Conservation (phyloP, 2,329 filamentous ascomycete species). For the Arthrobotrys entomopaga region DNA sequence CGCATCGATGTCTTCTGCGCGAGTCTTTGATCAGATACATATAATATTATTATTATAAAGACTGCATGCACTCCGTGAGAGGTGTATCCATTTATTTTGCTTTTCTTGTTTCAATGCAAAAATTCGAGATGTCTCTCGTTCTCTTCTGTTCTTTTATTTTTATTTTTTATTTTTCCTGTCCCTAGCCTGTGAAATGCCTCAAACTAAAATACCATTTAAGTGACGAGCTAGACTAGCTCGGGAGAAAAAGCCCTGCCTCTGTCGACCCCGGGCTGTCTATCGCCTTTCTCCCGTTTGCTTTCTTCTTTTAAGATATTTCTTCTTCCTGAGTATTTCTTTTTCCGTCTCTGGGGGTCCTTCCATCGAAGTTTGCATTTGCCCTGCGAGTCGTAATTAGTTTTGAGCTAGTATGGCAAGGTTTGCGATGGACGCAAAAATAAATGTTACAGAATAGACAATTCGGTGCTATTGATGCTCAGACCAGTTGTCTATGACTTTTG, state of each 20-base stretch:
- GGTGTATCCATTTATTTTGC: not conserved
- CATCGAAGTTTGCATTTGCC: slow-evolving; percentile 52
- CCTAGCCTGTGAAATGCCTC: slow-evolving; percentile 53
- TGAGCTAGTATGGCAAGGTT: slow-evolving; percentile 46
- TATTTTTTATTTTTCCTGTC: slow-evolving; percentile 14
- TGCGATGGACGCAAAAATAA: slow-evolving; percentile 48
- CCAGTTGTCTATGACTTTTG: slow-evolving; percentile 43
- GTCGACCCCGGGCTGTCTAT: slow-evolving; percentile 51
- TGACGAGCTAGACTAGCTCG: slow-evolving; percentile 51
- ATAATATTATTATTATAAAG: slow-evolving; percentile 10
- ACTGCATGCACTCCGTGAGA: too few relatives aligned
- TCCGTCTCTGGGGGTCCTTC: slow-evolving; percentile 40
- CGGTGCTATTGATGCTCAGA: slow-evolving; percentile 51
- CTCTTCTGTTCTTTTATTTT: not conserved
- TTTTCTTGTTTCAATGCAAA: slow-evolving; percentile 14
- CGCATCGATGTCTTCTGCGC: slow-evolving; percentile 38
- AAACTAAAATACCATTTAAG: slow-evolving; percentile 53
- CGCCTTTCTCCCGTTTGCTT: slow-evolving; percentile 55
- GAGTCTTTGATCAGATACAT: slow-evolving; percentile 47
- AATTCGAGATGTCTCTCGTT: too few relatives aligned
- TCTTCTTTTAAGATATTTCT: slow-evolving; percentile 37
- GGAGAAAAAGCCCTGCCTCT: slow-evolving; percentile 47
- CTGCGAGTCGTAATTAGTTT: slow-evolving; percentile 48
- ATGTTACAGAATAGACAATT: slow-evolving; percentile 48
- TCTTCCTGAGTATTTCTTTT: slow-evolving; percentile 44